phyloP scores from a whole-genome alignment of 257 asterid genomes.

The Nicotiana tabacum region DNA sequence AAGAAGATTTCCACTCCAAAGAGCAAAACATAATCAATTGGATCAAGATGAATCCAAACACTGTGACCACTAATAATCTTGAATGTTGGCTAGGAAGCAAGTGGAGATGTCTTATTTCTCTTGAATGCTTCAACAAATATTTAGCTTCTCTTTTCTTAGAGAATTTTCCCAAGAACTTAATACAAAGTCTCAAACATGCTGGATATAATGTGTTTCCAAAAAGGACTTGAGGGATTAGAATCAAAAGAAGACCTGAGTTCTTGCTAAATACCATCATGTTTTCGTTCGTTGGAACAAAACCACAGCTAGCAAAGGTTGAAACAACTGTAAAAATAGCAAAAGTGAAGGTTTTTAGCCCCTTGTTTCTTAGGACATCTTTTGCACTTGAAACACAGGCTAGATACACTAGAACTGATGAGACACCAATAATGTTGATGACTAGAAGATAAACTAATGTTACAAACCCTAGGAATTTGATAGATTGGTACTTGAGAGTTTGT shows the following conservation, averaged over 20 bases:
- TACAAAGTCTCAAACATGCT: conserved; percentile 29
- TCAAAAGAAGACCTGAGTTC: conserved; percentile 53
- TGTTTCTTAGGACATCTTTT: conserved; percentile 24
- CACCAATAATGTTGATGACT: conserved; percentile 32
- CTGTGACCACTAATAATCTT: conserved; percentile 24
- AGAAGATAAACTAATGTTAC: conserved; percentile 40
- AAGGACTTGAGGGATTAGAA: conserved; percentile 53
- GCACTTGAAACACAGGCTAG: conserved; percentile 32
- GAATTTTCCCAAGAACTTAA: conserved; percentile 46
- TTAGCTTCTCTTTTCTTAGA: conserved; percentile 30
- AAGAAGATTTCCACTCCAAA: conserved; percentile 56
- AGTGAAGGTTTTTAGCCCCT: conserved; percentile 37
- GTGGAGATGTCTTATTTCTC: conserved; percentile 32
- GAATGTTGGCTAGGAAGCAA: conserved; percentile 46
- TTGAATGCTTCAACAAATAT: conserved; percentile 34
- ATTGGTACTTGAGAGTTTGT: conserved; percentile 21
- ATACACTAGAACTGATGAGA: conserved; percentile 24
- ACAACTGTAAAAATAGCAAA: conserved; percentile 43
- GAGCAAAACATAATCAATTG: conserved; percentile 36
- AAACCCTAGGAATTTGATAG: conserved; percentile 34
- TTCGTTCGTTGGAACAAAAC: conserved; percentile 64
- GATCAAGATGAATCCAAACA: conserved; percentile 35
- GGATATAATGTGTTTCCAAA: conserved; percentile 65
- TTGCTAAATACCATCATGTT: conserved; percentile 59
- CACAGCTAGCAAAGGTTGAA: conserved; percentile 60